Percentiles rank a stretch among this genome's conserved stretches.
Conservation (phyloP, 306 rosid species). For the Clitoria ternatea region DNA sequence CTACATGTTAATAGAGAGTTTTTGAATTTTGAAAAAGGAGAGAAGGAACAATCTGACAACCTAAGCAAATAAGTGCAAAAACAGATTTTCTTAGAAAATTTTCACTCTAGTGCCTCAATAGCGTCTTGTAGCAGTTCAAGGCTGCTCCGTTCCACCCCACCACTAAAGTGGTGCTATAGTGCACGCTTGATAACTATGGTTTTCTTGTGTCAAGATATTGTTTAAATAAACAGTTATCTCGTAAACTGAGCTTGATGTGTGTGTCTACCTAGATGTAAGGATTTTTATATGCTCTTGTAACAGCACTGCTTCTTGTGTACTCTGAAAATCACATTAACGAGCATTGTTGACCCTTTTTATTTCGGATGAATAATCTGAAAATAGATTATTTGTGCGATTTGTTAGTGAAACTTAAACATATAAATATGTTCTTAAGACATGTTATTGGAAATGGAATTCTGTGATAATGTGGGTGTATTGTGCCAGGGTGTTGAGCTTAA, state of each 20-base stretch:
- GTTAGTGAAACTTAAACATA: background rate
- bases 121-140: no score
- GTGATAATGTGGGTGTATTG: conserved; percentile 24
- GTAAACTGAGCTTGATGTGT: background rate
- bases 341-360: background rate
- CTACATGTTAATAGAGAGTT: no score
- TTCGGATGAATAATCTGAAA: background rate
- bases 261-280: background rate
- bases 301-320: background rate
- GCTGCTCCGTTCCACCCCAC: no score
- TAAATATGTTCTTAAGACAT: conserved; percentile 11
- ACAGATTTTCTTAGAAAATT: no score
- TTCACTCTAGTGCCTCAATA: no score
- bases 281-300: background rate
- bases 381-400: background rate
- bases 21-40: no score
- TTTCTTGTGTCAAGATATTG: background rate
- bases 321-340: conserved; percentile 12
- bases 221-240: background rate
- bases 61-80: no score
- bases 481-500: conserved; percentile 85
- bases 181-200: no score
- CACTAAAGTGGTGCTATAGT: no score
- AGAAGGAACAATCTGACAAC: no score
- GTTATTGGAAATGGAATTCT: conserved; percentile 18